phyloP scores from a whole-genome alignment of 768 basidiomycete species.

The Leucosporidium scottii region DNA sequence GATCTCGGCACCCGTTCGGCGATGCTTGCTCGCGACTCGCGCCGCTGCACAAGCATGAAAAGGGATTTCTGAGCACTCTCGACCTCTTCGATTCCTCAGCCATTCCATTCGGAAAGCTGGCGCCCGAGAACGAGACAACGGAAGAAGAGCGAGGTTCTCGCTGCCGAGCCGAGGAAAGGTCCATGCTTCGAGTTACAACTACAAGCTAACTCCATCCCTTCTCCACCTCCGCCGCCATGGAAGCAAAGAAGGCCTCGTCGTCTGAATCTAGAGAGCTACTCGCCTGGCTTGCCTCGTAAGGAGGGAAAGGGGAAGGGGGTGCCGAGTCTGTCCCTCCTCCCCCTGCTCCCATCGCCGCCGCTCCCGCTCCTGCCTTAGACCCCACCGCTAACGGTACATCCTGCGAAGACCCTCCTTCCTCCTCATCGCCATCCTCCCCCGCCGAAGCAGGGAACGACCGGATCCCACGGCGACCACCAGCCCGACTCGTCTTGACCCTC shows the following conservation, averaged over 20 bases:
- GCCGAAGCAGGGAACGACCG: slow-evolving; percentile 16
- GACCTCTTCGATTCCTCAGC: no score
- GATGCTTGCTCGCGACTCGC: no score
- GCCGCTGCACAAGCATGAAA: no score
- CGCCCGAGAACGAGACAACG: background rate
- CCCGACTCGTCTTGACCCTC: slow-evolving; percentile 25
- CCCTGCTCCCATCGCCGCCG: no score
- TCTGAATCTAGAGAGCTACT: slow-evolving; percentile 22
- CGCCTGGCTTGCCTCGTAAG: slow-evolving; percentile 13
- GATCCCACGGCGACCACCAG: no score
- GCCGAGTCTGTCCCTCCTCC: background rate
- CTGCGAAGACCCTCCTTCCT: background rate
- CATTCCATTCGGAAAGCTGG: no score
- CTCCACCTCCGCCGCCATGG: slow-evolving; percentile 25
- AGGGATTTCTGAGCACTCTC: no score
- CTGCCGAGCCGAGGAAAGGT: background rate
- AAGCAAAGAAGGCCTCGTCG: slow-evolving; percentile 28
- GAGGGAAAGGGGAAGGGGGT: background rate
- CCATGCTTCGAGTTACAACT: background rate
- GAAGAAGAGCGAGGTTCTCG: background rate
- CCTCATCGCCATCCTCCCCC: background rate
- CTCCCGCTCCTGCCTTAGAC: no score
- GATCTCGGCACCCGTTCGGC: no score
- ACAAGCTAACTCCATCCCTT: slow-evolving; percentile 11
- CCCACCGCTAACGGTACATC: background rate